Percentiles rank a stretch among this genome's conserved stretches.
phyloP scores from a whole-genome alignment of 2,329 filamentous ascomycete genomes.

The Sclerotinia sclerotiorum region DNA sequence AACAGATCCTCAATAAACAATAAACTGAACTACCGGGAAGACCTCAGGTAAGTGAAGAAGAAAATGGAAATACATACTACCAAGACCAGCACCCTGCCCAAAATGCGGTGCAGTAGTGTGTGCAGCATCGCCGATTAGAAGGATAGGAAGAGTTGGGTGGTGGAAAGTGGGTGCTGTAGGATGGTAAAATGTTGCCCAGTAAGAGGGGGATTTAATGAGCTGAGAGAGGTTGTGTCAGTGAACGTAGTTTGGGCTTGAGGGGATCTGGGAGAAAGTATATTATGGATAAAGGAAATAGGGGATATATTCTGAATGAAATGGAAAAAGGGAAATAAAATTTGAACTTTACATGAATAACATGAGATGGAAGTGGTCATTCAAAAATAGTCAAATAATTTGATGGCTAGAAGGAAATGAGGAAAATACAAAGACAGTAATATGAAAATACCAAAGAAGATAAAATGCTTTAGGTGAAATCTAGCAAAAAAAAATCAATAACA shows the following conservation, averaged over 20 bases:
- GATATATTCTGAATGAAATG: not conserved
- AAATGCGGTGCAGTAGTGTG: slow-evolving; percentile 12
- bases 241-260: not conserved
- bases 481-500: not conserved
- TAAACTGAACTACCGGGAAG: not conserved
- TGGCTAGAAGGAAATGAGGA: too few species aligned
- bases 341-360: not conserved
- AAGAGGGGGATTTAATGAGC: slow-evolving; percentile 10
- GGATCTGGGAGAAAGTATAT: not conserved
- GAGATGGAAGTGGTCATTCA: too few species aligned
- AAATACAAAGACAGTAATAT: too few species aligned
- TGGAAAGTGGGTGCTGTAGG: slow-evolving; percentile 1
- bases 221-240: not conserved
- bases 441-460: not conserved
- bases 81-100: slow-evolving; percentile 9
- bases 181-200: slow-evolving; percentile 9
- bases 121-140: slow-evolving; percentile 1
- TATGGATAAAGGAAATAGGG: not conserved
- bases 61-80: not conserved
- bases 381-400: not conserved
- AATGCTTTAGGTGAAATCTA: not conserved
- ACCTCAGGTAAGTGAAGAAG: fast-evolving
- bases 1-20: not conserved
- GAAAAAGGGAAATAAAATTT: too few species aligned
- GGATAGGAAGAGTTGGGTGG: not conserved